phyloP scores from a whole-genome alignment of 805 yeast genomes.

The Metschnikowia anglica region DNA sequence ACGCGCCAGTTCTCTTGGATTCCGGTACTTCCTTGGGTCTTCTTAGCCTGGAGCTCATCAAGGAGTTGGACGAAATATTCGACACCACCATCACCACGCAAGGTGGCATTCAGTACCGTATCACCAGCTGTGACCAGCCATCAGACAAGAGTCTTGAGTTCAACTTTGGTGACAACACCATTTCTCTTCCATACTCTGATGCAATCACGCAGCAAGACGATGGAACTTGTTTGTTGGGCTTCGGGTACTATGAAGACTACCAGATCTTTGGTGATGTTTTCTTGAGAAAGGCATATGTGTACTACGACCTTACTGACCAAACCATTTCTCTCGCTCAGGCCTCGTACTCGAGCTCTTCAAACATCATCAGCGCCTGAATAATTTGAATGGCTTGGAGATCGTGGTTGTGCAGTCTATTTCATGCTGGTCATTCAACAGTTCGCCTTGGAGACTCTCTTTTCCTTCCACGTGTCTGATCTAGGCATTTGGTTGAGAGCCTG shows the following conservation, averaged over 20 bases:
- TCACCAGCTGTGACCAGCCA: constrained; percentile 17
- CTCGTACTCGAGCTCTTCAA: constrained; percentile 9
- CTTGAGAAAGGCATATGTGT: constrained; percentile 21
- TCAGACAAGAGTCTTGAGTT: constrained; percentile 15
- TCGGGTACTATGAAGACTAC: constrained; percentile 8
- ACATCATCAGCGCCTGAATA: constrained; percentile 14
- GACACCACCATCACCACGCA: constrained; percentile 3
- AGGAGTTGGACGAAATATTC: constrained; percentile 11
- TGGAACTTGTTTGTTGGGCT: constrained; percentile 15
- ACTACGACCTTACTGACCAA: constrained; percentile 19
- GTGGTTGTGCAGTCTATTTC: too few relatives aligned
- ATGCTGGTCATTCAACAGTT: too few relatives aligned
- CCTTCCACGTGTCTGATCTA: too few relatives aligned
- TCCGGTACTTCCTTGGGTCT: constrained; percentile 17
- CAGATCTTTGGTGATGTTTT: constrained; percentile 19
- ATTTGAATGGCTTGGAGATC: too few relatives aligned
- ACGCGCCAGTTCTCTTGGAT: constrained; percentile 11
- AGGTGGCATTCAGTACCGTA: constrained; percentile 11
- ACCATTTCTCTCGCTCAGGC: constrained; percentile 17
- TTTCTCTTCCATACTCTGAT: constrained; percentile 12
- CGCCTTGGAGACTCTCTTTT: too few relatives aligned
- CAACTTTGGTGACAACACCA: constrained; percentile 13
- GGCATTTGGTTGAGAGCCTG: too few relatives aligned
- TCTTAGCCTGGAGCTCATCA: constrained; percentile 7
- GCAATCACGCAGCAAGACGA: constrained; percentile 6